Evolutionary conservation across 805 yeast species (phyloP), one percentile per base, ranked within the genome.

Genomic region (Sugiyamaella americana): DNA sequence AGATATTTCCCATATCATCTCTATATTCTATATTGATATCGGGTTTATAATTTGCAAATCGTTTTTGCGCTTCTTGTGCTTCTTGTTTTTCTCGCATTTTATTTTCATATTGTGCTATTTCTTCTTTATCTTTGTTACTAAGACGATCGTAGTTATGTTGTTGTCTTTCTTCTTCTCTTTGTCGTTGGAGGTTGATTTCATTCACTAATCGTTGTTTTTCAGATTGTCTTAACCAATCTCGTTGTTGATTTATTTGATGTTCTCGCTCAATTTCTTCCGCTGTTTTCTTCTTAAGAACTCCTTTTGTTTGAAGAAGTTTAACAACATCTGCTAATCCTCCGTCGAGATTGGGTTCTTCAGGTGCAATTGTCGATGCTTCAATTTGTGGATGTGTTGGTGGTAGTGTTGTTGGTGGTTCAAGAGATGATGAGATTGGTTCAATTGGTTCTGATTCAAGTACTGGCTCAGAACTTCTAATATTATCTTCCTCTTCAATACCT

Each of bases 1-100:
- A 63, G 18, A 69, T 68, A 26, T 75, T 68, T 0, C 95, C 95
- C 2, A 64, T 55, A 21, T 78, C 81, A 59, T 86, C 94, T 17
- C 69, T 72, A 61, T 86, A 84, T 21, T 70, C 72, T 3, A 87
- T 56, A 6, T 65, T 57, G 5, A 75, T 60, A 1, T 65, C 66
- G 1, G 80, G 79, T 44, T 65, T 62, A 55, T 74, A 75, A 41
- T 63, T 56, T 24, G 57, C 57, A 37, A 69, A 65, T 35, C 63
- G 56, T 36, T 58, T 55, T 48, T 55, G 54, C 11, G 66, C 59
- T 4, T 51, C 58, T 16, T 44, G 21, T 1, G 67, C 64, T 30
- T 59, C 64, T 44, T 65, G 71, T 2, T 50, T 39, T 17, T 51
- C 58, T 19, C 60, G 49, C 18, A 52, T 46, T 26, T 50, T 57